Evolutionary conservation across 441 rosid genomes (phyloP), one percentile per base, ranked within the genome.

Genomic region (Metrosideros polymorpha): DNA sequence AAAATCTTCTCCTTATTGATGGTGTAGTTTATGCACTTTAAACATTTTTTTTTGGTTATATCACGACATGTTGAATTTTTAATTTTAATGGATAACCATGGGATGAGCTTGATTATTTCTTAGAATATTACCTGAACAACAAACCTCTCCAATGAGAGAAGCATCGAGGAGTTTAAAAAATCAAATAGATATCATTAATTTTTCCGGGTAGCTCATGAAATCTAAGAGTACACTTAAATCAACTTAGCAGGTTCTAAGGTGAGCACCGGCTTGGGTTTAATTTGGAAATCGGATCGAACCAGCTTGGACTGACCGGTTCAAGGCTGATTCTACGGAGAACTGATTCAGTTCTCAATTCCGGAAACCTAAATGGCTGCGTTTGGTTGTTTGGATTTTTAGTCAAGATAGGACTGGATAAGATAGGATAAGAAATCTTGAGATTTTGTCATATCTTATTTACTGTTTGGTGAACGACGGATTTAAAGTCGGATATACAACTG

Each of bases 331-430:
- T 30, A 17, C 2, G n/a, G 12, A 15, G 5, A 30, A 61, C 17
- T n/a, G 3, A 61, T 61, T 61, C 7, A 4, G 2, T 61, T 61
- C 12, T 6, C 0, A 0, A 3, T 15, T 30, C 24, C 0, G 0
- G 19, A 4, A 0, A 61, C 75, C 42, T 29, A 3, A 7, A 30
- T n/a, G n/a, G n/a, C n/a, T n/a, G n/a, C n/a, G n/a, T n/a, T n/a
- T n/a, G n/a, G n/a, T n/a, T n/a, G n/a, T n/a, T n/a, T n/a, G n/a
- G n/a, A n/a, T n/a, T n/a, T n/a, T n/a, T n/a, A n/a, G n/a, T n/a
- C n/a, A n/a, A n/a, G n/a, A n/a, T n/a, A n/a, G n/a, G n/a, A n/a
- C n/a, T n/a, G n/a, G n/a, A n/a, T n/a, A n/a, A n/a, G n/a, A n/a
- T n/a, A n/a, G n/a, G n/a, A n/a, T n/a, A n/a, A n/a, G n/a, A n/a